Evolutionary conservation across 495 filamentous ascomycete species (phyloP).

Genomic region (Letharia lupina): DNA sequence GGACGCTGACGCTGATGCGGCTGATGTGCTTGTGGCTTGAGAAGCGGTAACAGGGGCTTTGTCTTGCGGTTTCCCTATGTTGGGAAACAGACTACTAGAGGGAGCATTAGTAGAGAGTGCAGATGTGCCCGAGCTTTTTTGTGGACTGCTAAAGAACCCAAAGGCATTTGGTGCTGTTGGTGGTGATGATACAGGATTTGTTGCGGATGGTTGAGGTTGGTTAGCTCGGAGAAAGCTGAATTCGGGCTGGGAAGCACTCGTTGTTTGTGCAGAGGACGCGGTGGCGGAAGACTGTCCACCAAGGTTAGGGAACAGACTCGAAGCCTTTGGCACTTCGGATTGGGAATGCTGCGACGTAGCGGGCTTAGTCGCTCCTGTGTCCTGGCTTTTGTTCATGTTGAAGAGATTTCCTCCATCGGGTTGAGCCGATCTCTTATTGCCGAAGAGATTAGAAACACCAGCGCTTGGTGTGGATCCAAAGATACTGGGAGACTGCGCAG

Average conservation of each 20-base stretch:
- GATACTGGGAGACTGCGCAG: slow-evolving; percentile 8
- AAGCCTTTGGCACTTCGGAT: slow-evolving; percentile 8
- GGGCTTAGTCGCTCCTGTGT: neutral
- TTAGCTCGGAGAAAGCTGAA: slow-evolving; percentile 19
- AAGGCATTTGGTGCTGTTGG: slow-evolving; percentile 24
- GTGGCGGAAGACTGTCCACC: slow-evolving; percentile 33
- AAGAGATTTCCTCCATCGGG: slow-evolving; percentile 17
- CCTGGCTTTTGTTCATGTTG: slow-evolving; percentile 19
- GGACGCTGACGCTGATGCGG: slow-evolving; percentile 24
- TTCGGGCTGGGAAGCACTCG: slow-evolving; percentile 23
- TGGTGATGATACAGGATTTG: slow-evolving; percentile 16
- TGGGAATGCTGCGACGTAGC: slow-evolving; percentile 10
- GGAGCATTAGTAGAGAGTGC: slow-evolving; percentile 23
- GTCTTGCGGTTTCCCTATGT: slow-evolving; percentile 31
- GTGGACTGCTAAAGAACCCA: slow-evolving; percentile 15
- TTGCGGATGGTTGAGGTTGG: slow-evolving; percentile 12
- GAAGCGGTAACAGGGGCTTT: slow-evolving; percentile 30
- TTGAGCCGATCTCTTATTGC: slow-evolving; percentile 21
- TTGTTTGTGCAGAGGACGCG: slow-evolving; percentile 34
- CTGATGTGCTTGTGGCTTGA: slow-evolving; percentile 29
- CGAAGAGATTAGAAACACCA: slow-evolving; percentile 19
- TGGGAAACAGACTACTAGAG: slow-evolving; percentile 34
- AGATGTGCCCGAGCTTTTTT: slow-evolving; percentile 23
- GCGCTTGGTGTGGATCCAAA: slow-evolving; percentile 17
- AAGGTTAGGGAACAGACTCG: slow-evolving; percentile 29